Base-by-base conservation (phyloP, 78 protist genomes). In the Bigelowiella natans region DNA sequence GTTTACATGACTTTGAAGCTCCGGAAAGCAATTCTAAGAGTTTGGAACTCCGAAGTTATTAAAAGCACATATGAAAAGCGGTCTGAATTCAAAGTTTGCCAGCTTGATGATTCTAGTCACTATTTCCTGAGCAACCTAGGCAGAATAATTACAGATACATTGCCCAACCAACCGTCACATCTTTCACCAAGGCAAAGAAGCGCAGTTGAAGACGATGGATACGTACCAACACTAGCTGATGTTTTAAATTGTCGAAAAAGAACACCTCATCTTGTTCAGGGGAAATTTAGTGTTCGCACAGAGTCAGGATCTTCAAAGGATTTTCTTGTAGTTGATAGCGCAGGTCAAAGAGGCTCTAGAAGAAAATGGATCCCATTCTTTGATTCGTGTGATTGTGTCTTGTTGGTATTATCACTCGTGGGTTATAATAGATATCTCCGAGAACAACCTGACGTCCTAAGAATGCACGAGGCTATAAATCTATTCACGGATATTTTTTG, bases 301-400 rank as follows among this genome's bases (percentile, higher is more conserved):
- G 7, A 7, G 34, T 51, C 73, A 51, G 73, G 73, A 51, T 18
- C 73, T 51, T n/a, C n/a, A n/a, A 7, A 51, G 73, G 18, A 7
- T 29, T 85, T 85, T 11, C 36, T 29, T 7, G 87, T 85, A 18
- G 11, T 85, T 85, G 87, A 85, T 11, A 18, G 7, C 36, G 87
- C 51, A 11, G 87, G 87, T 11, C 87, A 85, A 18, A 11, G 87
- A 26, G 38, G 38, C 30, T 11, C 36, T 7, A 11, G 87, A 7
- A 11, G 87, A 85, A 85, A 85, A 85, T 85, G 87, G 87, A 85
- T 85, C 87, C 87, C 36, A 34, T 85, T 85, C 18, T 85, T 85
- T 18, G 11, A 85, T 11, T 29, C 51, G 51, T 34, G 36, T 37
- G 38, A 34, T 34, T 34, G 51, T 11, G 87, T 85, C 38, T 11